These are phyloP conservation scores for Volutella citrinella DNA, from an alignment of 2,329 filamentous ascomycete species.

Conservation along the genomic window DNA sequence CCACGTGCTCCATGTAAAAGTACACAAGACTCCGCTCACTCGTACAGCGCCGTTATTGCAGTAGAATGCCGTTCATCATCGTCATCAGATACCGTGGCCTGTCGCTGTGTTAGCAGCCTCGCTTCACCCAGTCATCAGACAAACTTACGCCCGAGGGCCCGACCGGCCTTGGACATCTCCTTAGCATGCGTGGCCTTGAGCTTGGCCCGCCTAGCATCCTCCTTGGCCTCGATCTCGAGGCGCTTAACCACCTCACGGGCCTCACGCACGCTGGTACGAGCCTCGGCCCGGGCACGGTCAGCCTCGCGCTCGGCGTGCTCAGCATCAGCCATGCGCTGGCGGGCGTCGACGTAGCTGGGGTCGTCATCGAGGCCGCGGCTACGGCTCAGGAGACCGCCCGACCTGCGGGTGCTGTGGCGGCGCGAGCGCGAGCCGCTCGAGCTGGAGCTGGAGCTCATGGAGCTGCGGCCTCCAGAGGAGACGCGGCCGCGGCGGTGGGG, in stretches of 20 bases:
- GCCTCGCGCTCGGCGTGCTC: conserved; percentile 64
- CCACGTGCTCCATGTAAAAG: too few species aligned
- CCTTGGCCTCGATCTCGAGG: conserved; percentile 63
- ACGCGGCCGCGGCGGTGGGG: conserved; percentile 8
- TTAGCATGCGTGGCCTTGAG: conserved; percentile 66
- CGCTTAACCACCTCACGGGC: conserved; percentile 61
- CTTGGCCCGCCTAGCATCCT: conserved; percentile 63
- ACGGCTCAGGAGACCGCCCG: conserved; percentile 20
- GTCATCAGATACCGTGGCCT: too few species aligned
- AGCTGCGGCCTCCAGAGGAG: conserved; percentile 12
- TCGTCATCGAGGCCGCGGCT: conserved; percentile 47
- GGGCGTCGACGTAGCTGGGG: conserved; percentile 58
- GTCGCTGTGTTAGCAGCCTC: too few species aligned
- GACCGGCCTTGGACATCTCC: conserved; percentile 65
- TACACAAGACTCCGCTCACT: too few species aligned
- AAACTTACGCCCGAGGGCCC: conserved; percentile 64
- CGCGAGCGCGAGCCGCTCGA: conserved; percentile 12
- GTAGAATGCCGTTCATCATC: too few species aligned
- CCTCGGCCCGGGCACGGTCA: conserved; percentile 59
- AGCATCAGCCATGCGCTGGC: conserved; percentile 59
- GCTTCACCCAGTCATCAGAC: too few species aligned
- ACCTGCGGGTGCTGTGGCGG: conserved; percentile 3
- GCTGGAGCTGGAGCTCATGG: conserved; percentile 11
- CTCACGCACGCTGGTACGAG: conserved; percentile 56
- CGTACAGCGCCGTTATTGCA: too few species aligned